Evolutionary conservation across 768 basidiomycete genomes (phyloP).

Genomic region (Tylopilus vinaceipallidus): DNA sequence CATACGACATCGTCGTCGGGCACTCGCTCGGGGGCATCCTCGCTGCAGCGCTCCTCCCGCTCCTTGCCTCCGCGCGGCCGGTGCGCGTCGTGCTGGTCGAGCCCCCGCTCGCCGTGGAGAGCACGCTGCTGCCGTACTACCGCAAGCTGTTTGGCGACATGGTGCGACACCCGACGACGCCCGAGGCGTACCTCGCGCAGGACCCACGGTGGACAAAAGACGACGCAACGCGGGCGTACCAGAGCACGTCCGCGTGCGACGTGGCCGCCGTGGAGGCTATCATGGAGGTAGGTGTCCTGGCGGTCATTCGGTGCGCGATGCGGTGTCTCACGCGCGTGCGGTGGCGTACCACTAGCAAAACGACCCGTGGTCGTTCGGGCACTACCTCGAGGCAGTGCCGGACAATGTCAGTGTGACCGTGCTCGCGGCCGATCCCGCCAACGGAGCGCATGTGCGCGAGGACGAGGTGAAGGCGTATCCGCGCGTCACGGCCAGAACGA

Average conservation of each 20-base stretch:
- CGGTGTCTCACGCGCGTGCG: not conserved
- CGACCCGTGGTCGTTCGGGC: slow-evolving; percentile 20
- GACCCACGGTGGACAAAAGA: not conserved
- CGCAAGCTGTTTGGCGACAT: not conserved
- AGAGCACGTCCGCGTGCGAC: slow-evolving; percentile 6
- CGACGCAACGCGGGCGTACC: not conserved
- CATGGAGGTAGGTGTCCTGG: slow-evolving; percentile 10
- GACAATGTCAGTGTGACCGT: slow-evolving; percentile 10
- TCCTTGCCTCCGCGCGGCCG: slow-evolving; percentile 7
- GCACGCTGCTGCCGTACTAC: fast-evolving
- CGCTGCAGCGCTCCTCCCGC: slow-evolving; percentile 10
- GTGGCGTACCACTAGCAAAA: no score
- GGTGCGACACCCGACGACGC: not conserved
- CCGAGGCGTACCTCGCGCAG: not conserved
- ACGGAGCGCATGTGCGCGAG: not conserved
- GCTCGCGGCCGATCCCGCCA: slow-evolving; percentile 15
- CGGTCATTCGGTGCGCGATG: not conserved
- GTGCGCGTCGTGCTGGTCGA: slow-evolving; percentile 21
- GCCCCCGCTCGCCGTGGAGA: slow-evolving; percentile 8
- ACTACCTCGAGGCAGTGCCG: slow-evolving; percentile 1
- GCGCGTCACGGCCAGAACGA: not conserved
- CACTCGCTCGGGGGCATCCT: slow-evolving; percentile 23
- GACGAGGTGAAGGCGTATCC: slow-evolving; percentile 6
- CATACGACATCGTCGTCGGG: slow-evolving; percentile 16
- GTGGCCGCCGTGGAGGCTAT: slow-evolving; percentile 3